Conservation (phyloP, 2,329 filamentous ascomycete genomes). For the Daldinia eschscholtzii region DNA sequence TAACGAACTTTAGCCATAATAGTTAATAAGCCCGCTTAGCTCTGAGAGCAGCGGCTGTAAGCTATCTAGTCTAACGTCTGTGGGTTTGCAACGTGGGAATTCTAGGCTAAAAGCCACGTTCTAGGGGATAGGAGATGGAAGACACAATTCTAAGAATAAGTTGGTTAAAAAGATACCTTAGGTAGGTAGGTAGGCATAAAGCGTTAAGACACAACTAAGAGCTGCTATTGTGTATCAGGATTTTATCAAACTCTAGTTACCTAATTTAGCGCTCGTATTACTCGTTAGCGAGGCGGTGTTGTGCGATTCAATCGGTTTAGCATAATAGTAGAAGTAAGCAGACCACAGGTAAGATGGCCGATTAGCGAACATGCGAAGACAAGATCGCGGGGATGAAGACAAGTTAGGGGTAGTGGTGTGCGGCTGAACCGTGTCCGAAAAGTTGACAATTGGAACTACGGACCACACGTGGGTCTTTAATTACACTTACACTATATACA, state of each 20-base stretch:
- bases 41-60: neutral
- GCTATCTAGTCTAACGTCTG: slow-evolving; percentile 3
- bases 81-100: slow-evolving; percentile 20
- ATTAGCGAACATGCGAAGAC: slow-evolving; percentile 34
- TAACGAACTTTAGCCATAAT: neutral
- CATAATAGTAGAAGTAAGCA: neutral
- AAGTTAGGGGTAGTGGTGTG: slow-evolving; percentile 24
- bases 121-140: slow-evolving; percentile 4
- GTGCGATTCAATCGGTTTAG: neutral
- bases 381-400: slow-evolving; percentile 29
- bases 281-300: neutral
- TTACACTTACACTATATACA: neutral
- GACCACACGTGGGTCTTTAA: slow-evolving; percentile 20
- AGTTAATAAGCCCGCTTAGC: neutral
- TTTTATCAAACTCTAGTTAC: too few species aligned
- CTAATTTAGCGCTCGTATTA: neutral
- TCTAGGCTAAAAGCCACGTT: slow-evolving; percentile 22
- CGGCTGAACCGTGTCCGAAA: slow-evolving; percentile 26
- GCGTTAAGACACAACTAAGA: neutral
- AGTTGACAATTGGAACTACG: slow-evolving; percentile 27
- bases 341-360: slow-evolving; percentile 15
- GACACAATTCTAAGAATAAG: slow-evolving; percentile 1
- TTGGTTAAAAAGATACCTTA: neutral
- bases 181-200: too few species aligned
- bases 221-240: too few species aligned